Evolutionary conservation across 2,329 filamentous ascomycete species (phyloP), one percentile per base, ranked within the genome.

Genomic region (Microcyclosporella mali): DNA sequence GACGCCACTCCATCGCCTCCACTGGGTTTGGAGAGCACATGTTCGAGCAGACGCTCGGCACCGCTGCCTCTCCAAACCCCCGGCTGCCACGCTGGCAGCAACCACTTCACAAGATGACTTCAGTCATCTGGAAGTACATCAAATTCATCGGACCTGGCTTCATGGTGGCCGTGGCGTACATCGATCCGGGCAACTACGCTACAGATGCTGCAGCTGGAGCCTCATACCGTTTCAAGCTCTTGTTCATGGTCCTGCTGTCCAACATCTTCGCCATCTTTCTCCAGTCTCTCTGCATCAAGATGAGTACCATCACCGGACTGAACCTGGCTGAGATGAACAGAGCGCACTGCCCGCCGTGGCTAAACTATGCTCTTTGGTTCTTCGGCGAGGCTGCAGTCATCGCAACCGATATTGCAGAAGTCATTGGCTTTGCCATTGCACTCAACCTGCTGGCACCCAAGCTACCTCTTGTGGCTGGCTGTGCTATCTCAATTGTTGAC

Each of bases 211-310:
- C 79, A 6, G 82, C 82, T 34, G 82, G 82, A 40, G 78, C 82
- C 3, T 71, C 74, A 1, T 84, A 81, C 60, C 73, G 72, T 43
- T 86, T 80, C 66, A 72, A 69, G 31, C 70, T 85, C 27, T 72
- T 86, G 2, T 85, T 85, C 66, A 70, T 85, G 52, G 75, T 85
- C 33, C 68, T 86, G 8, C 68, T 84, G 55, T 79, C 78, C 62
- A 86, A 86, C 59, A 55, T 85, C 38, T 82, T 85, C 56, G 82
- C 82, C 52, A 84, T 86, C 41, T 77, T 84, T 51, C 69, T 85
- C 15, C 82, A 86, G 61, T 78, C 74, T 15, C 71, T 86, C 2
- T 77, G 77, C 55, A 79, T 84, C 60, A 77, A 77, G 53, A 63
- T 78, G 31, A 74, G 70, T 25, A 66, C 68, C 3, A 68, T 74